Conservation (phyloP, 73 alveolate species). For the Paramecium sonneborni region DNA sequence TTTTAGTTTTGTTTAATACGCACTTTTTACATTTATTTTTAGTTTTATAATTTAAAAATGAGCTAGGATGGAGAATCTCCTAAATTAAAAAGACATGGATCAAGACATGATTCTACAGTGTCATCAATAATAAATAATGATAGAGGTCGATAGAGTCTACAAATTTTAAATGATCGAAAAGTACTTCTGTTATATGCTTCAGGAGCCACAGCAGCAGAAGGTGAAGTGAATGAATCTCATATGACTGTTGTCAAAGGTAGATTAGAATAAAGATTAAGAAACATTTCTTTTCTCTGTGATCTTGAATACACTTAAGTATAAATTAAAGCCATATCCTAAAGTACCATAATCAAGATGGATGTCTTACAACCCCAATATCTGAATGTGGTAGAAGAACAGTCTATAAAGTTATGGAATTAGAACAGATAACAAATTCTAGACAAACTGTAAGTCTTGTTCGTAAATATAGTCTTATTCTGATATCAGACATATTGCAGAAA, state of each 20-base stretch:
- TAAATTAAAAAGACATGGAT: background rate
- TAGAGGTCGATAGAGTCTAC: background rate
- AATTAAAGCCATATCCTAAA: background rate
- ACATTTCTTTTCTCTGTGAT: constrained; percentile 57
- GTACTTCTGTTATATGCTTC: constrained; percentile 63
- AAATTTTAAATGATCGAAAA: constrained; percentile 31
- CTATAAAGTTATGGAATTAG: constrained; percentile 58
- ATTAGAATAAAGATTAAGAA: background rate
- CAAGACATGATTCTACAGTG: background rate
- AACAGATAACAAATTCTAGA: background rate
- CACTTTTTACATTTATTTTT: too few relatives aligned
- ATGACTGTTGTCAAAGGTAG: constrained; percentile 18
- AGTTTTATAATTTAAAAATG: background rate
- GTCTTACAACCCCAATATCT: constrained; percentile 54
- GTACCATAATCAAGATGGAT: constrained; percentile 59
- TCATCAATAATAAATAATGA: background rate
- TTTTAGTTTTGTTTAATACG: too few relatives aligned
- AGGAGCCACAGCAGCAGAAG: constrained; percentile 63
- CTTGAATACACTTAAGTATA: constrained; percentile 51
- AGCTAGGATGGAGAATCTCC: background rate
- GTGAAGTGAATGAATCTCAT: constrained; percentile 18
- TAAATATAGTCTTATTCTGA: background rate
- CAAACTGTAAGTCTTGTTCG: constrained; percentile 12
- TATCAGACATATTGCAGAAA: constrained; percentile 45
- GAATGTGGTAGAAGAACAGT: constrained; percentile 47